Evolutionary conservation across 2,329 filamentous ascomycete species (phyloP), one percentile per base, ranked within the genome.

Genomic region (Juglanconis oblonga): DNA sequence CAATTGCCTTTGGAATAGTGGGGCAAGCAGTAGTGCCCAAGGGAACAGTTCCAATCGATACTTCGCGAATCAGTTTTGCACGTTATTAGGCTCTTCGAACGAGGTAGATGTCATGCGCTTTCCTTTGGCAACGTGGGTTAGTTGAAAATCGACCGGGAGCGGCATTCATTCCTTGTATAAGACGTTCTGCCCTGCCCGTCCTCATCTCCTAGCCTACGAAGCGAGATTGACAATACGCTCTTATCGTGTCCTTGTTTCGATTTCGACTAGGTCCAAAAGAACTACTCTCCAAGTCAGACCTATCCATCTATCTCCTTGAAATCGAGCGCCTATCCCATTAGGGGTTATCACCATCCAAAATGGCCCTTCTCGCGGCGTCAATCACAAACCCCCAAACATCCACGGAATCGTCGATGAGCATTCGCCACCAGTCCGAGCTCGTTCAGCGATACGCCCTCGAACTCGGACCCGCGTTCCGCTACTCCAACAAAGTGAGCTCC

Each of bases 371-470:
- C 14, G 31, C 58, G 54, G 45, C 58, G 8, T 32, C 59, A 35
- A 52, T 45, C 38, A 36, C 52, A 14, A 52, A 51, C 36, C 48
- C 58, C 38, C 32, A 58, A 24, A 57, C 32, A 14, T 45, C 62
- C 13, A 24, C 62, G 14, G 45, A 59, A 11, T 33, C 53, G 2
- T 48, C 56, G n/a, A 49, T 59, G 57, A 56, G 55, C 53, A 40
- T 45, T 42, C 56, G 52, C 24, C 47, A 57, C 9, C 50, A 59
- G 31, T 35, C 62, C 42, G 49, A 57, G 4, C 49, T 55, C 29
- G 24, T 59, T n/a, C 53, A 54, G n/a, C 59, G 42, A 49, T 59
- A 62, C 47, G 50, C 59, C 29, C 38, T 52, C 31, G 56, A 55
- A 5, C 42, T 63, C 35, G 42, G 52, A 9, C 50, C 49, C 38